phyloP scores from a whole-genome alignment of 345 rosid genomes.

The Barbarea vulgaris region DNA sequence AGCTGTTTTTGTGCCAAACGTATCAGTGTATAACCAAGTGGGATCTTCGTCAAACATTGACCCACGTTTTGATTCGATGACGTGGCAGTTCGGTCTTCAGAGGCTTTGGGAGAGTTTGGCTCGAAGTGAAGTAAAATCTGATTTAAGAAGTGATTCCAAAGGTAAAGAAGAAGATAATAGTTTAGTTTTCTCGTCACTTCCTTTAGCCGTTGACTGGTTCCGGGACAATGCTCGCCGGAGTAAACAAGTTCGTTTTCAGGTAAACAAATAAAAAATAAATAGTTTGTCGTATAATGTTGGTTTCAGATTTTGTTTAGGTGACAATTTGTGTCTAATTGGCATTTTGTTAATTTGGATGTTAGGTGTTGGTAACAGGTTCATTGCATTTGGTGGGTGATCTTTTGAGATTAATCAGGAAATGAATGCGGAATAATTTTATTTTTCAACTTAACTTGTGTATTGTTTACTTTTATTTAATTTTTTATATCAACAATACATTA shows the following conservation, averaged over 20 bases:
- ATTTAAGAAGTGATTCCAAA: slow-evolving; percentile 38
- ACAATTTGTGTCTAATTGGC: neutral
- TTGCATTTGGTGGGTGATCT: slow-evolving; percentile 93
- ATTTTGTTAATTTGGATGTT: slow-evolving; percentile 17
- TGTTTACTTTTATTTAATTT: no score
- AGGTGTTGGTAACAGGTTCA: slow-evolving; percentile 93
- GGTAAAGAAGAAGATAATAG: slow-evolving; percentile 57
- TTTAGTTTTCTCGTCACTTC: slow-evolving; percentile 80
- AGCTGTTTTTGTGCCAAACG: slow-evolving; percentile 88
- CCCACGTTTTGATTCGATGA: slow-evolving; percentile 54
- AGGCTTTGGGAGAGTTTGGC: slow-evolving; percentile 77
- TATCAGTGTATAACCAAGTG: slow-evolving; percentile 80
- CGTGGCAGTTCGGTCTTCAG: slow-evolving; percentile 83
- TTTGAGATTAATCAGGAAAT: slow-evolving; percentile 70
- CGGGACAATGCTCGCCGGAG: slow-evolving; percentile 67
- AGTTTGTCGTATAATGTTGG: neutral
- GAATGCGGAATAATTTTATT: slow-evolving; percentile 30
- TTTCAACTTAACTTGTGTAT: neutral
- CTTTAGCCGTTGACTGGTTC: slow-evolving; percentile 87
- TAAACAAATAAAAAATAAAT: slow-evolving; percentile 10
- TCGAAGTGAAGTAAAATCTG: slow-evolving; percentile 37
- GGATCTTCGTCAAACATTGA: slow-evolving; percentile 55
- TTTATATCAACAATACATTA: neutral
- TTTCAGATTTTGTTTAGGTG: neutral
- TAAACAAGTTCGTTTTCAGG: slow-evolving; percentile 71